Evolutionary conservation across 2,329 filamentous ascomycete genomes (phyloP), one percentile per base, ranked within the genome.

Genomic region (Hirsutella rhossiliensis): DNA sequence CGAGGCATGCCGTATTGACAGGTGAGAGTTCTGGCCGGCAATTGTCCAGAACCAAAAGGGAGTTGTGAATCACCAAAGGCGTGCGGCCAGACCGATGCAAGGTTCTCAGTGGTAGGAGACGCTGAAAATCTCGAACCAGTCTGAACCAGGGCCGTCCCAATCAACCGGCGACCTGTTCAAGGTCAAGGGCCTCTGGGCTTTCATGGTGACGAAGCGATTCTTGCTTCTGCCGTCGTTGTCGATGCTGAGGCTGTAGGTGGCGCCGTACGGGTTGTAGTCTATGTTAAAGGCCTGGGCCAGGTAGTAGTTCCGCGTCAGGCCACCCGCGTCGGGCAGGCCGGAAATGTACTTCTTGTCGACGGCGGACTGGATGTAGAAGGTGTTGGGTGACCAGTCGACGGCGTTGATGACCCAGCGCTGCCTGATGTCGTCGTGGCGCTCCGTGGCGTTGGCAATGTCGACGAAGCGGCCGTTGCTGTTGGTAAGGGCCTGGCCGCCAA

Each of bases 361-460:
- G 29, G 55, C 58, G 18, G 55, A 60, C 23, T 52, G 51, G 11
- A 62, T 29, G 37, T 45, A 44, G 28, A 52, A 55, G 3, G 38
- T 8, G 34, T 50, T 50, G 42, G 52, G n/a, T 37, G 55, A 55
- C 28, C 50, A 54, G 32, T 52, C 50, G 13, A 54, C 45, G 15
- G 65, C 61, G 48, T 73, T 68, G 4, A 73, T 55, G 1, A 74
- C 60, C 68, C 71, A 75, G 27, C 72, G 63, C 50, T 75, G 71
- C 6, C 54, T 47, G 27, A 64, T 62, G 41, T 56, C 54, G 7
- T 63, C 51, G 49, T 75, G 71, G 5, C 40, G 44, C 18, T 44
- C 19, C 8, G 41, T 41, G n/a, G 49, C 45, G 7, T n/a, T n/a
- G 4, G 49, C 34, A 12, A 43, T 38, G 34, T 43, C 43, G 4